Evolutionary conservation across 306 rosid species (phyloP), one percentile per base, ranked within the genome.

Genomic region (Citrullus mucosospermus): DNA sequence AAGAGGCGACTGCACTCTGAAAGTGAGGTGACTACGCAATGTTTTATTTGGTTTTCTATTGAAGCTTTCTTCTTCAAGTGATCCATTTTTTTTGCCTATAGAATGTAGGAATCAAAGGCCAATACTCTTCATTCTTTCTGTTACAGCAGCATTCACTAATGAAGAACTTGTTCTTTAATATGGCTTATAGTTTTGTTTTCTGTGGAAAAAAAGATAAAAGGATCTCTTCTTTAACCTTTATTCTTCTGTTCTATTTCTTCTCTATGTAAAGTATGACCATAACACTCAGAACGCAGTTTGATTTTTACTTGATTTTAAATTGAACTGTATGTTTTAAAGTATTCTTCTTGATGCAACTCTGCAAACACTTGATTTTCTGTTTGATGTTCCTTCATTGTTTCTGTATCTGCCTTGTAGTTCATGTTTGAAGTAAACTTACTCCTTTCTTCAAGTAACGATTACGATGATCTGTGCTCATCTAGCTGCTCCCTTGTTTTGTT

Each of bases 1-100:
- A 95, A 78, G 82, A 81, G 61, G 66, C 97, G 97, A 14, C 81
- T 95, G 72, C 89, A 80, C 76, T 8, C 66, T 18, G 96, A 95
- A 86, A 91, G 81, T 39, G 85, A 89, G 95, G 99, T 95, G 44
- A 54, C 88, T 82, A 39, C 14, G 39, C 36, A 39, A 20, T 36
- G 39, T 7, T 46, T 80, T 20, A 78, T 60, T 55, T 1, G 17
- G 20, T 44, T 43, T 62, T 18, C 11, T 30, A 28, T 48, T 20
- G 53, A 32, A 41, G 3, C 18, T 38, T 44, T 41, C 17, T 43
- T 43, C 55, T 46, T 71, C 57, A 28, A 2, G 38, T 70, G 76
- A 18, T 44, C 39, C 2, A 22, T 22, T 12, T 6, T 41, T 44
- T 44, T 22, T 6, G 9, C 55, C 4, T 68, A 20, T 20, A 68